These are phyloP conservation scores for Camelina hispida DNA, from an alignment of 345 rosid genomes.

Conservation along the genomic window DNA sequence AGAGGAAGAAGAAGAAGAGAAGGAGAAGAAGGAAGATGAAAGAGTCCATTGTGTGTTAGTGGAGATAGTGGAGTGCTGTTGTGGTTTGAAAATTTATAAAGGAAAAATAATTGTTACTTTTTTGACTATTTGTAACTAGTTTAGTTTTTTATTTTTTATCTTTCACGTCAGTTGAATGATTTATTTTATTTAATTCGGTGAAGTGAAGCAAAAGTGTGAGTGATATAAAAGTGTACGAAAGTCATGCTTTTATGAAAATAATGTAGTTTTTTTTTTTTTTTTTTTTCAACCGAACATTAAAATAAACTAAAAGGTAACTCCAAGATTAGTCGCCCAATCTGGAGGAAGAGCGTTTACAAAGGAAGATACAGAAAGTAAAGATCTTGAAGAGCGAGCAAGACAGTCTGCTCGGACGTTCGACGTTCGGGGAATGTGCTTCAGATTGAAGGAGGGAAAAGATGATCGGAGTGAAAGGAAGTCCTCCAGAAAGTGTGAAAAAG, in stretches of 20 bases:
- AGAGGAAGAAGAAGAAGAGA: conserved; percentile 26
- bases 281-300: no score
- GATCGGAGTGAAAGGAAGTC: no score
- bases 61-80: conserved; percentile 20
- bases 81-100: conserved; percentile 15
- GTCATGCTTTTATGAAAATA: background rate
- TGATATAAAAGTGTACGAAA: background rate
- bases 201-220: conserved; percentile 11
- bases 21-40: conserved; percentile 33
- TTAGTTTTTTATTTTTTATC: background rate
- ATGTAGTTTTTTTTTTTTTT: background rate
- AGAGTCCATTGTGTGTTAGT: conserved; percentile 44
- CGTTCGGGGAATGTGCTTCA: no score
- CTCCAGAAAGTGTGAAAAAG: no score
- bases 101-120: background rate
- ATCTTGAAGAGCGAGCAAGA: no score
- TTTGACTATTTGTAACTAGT: background rate
- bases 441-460: no score
- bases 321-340: no score
- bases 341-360: no score
- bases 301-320: no score
- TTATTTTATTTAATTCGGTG: background rate
- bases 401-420: no score
- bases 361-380: no score
- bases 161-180: conserved; percentile 9